phyloP scores from a whole-genome alignment of 805 yeast genomes.

The Wickerhamiella australiensis region DNA sequence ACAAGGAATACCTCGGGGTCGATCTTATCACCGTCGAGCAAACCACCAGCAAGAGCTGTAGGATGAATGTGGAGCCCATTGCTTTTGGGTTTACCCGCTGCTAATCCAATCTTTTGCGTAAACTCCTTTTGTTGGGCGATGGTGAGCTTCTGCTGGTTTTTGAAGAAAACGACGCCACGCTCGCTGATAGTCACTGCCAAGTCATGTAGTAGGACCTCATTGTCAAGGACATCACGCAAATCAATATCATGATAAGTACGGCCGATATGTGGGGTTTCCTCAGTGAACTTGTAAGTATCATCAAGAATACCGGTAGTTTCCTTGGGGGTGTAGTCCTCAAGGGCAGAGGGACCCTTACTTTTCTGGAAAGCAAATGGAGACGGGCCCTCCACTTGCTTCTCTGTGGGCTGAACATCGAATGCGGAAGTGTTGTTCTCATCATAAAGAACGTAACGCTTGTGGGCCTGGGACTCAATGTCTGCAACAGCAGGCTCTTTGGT shows the following conservation, averaged over 20 bases:
- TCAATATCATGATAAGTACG: conserved; percentile 18
- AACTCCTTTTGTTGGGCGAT: conserved; percentile 21
- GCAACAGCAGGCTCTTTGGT: neutral
- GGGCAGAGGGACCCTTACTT: conserved; percentile 8
- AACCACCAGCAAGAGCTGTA: conserved; percentile 12
- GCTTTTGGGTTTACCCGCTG: conserved; percentile 12
- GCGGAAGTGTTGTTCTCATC: conserved; percentile 9
- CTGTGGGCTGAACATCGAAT: neutral
- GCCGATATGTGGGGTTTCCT: conserved; percentile 11
- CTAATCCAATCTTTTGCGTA: conserved; percentile 11
- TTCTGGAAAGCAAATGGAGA: conserved; percentile 11
- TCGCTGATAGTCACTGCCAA: conserved; percentile 37
- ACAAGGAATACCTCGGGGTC: conserved; percentile 13
- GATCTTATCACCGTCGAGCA: conserved; percentile 8
- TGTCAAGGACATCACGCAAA: conserved; percentile 19
- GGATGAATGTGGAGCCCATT: conserved; percentile 15
- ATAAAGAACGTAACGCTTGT: conserved; percentile 15
- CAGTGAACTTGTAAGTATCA: conserved; percentile 12
- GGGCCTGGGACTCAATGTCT: neutral
- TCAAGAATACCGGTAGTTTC: conserved; percentile 11
- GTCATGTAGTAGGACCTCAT: conserved; percentile 27
- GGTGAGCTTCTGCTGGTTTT: conserved; percentile 33
- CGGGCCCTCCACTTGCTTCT: conserved; percentile 5
- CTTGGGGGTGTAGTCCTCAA: conserved; percentile 5
- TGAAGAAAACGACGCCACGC: conserved; percentile 41